Conservation (phyloP, 2,329 filamentous ascomycete species). For the Aspergillus sp. region DNA sequence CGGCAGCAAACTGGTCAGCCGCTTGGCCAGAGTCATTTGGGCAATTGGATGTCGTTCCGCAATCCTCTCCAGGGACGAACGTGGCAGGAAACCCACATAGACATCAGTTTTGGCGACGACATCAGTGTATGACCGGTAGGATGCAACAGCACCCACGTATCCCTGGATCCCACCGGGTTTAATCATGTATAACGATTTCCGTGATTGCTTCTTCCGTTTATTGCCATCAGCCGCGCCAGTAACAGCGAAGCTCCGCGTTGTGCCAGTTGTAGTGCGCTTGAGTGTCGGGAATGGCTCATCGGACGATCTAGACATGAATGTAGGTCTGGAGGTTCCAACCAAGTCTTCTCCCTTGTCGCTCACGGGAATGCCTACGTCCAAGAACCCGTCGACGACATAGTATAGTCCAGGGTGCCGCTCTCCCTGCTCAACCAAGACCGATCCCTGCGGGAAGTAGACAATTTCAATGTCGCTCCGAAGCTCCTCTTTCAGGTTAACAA, state of each 20-base stretch:
- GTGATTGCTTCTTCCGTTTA: constrained; percentile 38
- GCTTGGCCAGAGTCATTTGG: constrained; percentile 89
- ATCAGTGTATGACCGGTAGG: constrained; percentile 92
- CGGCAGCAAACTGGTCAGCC: constrained; percentile 81
- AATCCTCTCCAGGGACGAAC: constrained; percentile 78
- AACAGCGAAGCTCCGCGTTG: constrained; percentile 21
- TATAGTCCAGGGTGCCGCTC: constrained; percentile 95
- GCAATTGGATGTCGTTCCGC: constrained; percentile 90
- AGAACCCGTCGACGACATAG: constrained; percentile 94
- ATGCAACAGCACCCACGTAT: constrained; percentile 89
- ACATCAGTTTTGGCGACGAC: constrained; percentile 97
- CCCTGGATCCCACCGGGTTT: constrained; percentile 92
- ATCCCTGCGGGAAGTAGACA: constrained; percentile 91
- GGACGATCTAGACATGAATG: constrained; percentile 17
- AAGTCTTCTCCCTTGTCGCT: constrained; percentile 50
- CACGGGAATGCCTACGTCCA: constrained; percentile 82
- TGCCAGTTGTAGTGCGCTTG: constrained; percentile 38
- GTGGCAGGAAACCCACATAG: constrained; percentile 89
- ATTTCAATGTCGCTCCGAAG: constrained; percentile 91
- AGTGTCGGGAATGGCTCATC: constrained; percentile 41
- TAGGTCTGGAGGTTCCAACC: constrained; percentile 26
- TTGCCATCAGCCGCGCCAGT: constrained; percentile 24
- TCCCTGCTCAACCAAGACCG: constrained; percentile 90
- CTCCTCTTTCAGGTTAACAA: constrained; percentile 64
- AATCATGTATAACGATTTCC: constrained; percentile 76